Evolutionary conservation across 2,329 filamentous ascomycete genomes (phyloP), one percentile per base, ranked within the genome.

Genomic region (Talaromyces sp.): DNA sequence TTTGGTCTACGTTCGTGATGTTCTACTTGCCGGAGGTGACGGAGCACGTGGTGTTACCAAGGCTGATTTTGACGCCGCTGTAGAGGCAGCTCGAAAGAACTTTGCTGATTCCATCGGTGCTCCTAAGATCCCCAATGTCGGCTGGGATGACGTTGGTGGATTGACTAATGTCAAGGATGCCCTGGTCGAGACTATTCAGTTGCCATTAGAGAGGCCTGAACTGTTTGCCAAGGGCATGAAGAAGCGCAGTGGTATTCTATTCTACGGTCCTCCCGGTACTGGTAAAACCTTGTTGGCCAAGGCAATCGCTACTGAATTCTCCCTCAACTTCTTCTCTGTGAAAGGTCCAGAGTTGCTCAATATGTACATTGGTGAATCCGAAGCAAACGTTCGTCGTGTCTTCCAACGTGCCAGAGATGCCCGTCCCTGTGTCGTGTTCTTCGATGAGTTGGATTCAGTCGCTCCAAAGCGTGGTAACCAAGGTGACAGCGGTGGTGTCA

Each of bases 291-390:
- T 99, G 77, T 89, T 99, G 77, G 94, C 94, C 70, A 99, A 99
- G 83, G 94, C 94, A 67, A 95, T 99, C 66, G 94, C 94, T 74
- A 99, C 97, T 76, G 94, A 99, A 79, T 97, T 93, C 73, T 90
- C 94, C 54, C 90, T 94, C 82, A 99, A 99, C 80, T 99, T 99
- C 81, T 97, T 99, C 75, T 99, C 94, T 24, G 89, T 99, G 77
- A 99, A 99, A 84, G 94, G 94, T 54, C 95, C 94, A 36, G 94
- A 99, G 75, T 82, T 99, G 70, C 86, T 99, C 65, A 97, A 92
- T 75, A 99, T 99, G 94, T 99, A 94, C 90, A 97, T 99, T 72
- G 94, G 94, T 87, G 94, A 99, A 80, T 99, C 94, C 49, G 95
- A 99, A 80, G 96, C 91, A 82, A 99, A 99, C 77, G 97, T 99